Evolutionary conservation across 2,329 filamentous ascomycete species (phyloP).

Genomic region (Ramularia endophylla): DNA sequence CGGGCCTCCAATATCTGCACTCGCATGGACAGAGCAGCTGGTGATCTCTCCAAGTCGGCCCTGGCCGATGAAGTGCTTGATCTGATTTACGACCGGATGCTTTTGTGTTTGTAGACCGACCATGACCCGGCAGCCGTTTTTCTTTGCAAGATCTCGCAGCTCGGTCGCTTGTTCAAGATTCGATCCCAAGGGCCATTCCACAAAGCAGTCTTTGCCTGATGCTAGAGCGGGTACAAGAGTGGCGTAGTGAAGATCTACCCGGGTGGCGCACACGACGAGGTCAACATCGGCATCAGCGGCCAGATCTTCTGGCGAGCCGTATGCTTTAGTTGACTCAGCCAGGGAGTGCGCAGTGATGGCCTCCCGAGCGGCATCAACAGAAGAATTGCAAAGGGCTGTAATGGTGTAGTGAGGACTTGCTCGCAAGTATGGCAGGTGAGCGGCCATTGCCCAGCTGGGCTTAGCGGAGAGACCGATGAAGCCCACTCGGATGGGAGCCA

Average conservation of each 20-base stretch:
- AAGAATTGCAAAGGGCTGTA: not conserved
- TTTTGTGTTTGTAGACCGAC: too few relatives aligned
- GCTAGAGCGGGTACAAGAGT: slow-evolving; percentile 5
- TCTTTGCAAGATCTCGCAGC: too few relatives aligned
- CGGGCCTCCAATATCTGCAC: too few relatives aligned
- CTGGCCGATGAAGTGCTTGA: too few relatives aligned
- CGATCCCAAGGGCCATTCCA: too few relatives aligned
- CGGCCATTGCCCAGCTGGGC: not conserved
- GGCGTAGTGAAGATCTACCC: too few relatives aligned
- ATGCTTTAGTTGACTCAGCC: slow-evolving; percentile 30
- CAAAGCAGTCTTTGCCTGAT: too few relatives aligned
- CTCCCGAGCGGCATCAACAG: not conserved
- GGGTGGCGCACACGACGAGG: slow-evolving; percentile 36
- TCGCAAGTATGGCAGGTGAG: not conserved
- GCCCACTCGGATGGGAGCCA: not conserved
- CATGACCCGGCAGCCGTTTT: too few relatives aligned
- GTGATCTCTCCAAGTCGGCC: too few relatives aligned
- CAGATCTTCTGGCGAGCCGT: slow-evolving; percentile 39
- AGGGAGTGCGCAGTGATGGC: not conserved
- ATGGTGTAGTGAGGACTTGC: not conserved
- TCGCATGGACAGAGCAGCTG: too few relatives aligned
- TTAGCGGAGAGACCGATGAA: not conserved
- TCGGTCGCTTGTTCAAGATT: too few relatives aligned
- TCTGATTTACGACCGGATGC: too few relatives aligned
- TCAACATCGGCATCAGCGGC: slow-evolving; percentile 44